These are phyloP conservation scores for Artemisia argyi DNA, from an alignment of 129 eudicot species.

Conservation along the genomic window DNA sequence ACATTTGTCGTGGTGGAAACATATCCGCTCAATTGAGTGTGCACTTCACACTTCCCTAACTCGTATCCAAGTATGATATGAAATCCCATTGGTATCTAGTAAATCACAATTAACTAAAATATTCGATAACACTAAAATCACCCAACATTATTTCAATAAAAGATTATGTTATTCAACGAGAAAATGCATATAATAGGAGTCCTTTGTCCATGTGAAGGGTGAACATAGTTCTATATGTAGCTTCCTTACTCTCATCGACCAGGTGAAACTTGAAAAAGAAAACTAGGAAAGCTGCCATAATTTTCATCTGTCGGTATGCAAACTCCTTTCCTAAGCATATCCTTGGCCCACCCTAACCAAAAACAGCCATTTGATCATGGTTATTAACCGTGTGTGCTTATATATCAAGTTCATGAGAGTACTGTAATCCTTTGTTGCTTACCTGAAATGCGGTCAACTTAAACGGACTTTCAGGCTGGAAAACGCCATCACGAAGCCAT, in stretches of 20 bases:
- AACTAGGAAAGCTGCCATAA: background rate
- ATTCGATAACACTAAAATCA: too few species aligned
- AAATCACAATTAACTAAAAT: too few species aligned
- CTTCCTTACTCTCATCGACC: constrained; percentile 11
- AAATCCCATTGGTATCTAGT: too few species aligned
- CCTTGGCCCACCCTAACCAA: constrained; percentile 20
- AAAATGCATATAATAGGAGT: constrained; percentile 1
- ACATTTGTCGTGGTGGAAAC: too few species aligned
- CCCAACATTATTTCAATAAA: too few species aligned
- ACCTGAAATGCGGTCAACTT: constrained; percentile 48
- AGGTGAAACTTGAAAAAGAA: constrained; percentile 2
- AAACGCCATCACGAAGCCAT: constrained; percentile 51
- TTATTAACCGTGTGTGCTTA: background rate
- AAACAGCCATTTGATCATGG: background rate
- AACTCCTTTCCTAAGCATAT: constrained; percentile 18
- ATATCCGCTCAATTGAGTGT: too few species aligned
- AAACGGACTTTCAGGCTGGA: constrained; percentile 37
- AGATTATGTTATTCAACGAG: background rate
- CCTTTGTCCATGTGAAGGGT: constrained; percentile 17
- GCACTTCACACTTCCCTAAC: too few species aligned
- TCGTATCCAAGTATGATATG: too few species aligned
- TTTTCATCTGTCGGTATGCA: constrained; percentile 14
- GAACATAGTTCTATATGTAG: constrained; percentile 10
- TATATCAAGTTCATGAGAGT: background rate
- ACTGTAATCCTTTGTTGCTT: background rate